These are phyloP conservation scores for Acacia pycnantha DNA, from an alignment of 331 rosid genomes.

Conservation along the genomic window DNA sequence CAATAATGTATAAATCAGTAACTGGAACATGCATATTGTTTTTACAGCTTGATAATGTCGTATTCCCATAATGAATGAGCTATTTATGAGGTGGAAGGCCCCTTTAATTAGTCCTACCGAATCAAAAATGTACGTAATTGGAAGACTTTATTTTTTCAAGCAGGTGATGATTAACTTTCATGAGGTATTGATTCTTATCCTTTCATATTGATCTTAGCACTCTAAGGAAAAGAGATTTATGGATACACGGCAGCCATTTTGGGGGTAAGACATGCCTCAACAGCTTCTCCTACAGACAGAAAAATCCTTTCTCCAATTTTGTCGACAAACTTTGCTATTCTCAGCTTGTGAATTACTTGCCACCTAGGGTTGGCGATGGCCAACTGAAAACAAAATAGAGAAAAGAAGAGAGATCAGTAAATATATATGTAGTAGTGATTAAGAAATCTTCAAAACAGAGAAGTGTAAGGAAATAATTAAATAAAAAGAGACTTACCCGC, in stretches of 20 bases:
- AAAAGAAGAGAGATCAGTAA: neutral
- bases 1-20: neutral
- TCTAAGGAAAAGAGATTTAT: neutral
- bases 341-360: constrained; percentile 79
- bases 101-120: neutral
- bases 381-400: neutral
- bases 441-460: neutral
- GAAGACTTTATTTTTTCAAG: neutral
- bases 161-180: neutral
- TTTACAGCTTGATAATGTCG: neutral
- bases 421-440: neutral
- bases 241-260: neutral
- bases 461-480: neutral
- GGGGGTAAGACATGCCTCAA: neutral
- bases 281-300: neutral
- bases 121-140: neutral
- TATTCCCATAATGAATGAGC: neutral
- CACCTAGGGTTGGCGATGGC: constrained; percentile 53
- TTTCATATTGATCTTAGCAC: neutral
- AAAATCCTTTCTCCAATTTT: neutral
- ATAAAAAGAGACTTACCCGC: neutral
- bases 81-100: neutral
- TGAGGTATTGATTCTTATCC: neutral
- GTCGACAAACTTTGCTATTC: constrained; percentile 31
- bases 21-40: neutral